These are phyloP conservation scores for Basipetospora chlamydospora DNA, from an alignment of 2,329 filamentous ascomycete species.

Conservation along the genomic window DNA sequence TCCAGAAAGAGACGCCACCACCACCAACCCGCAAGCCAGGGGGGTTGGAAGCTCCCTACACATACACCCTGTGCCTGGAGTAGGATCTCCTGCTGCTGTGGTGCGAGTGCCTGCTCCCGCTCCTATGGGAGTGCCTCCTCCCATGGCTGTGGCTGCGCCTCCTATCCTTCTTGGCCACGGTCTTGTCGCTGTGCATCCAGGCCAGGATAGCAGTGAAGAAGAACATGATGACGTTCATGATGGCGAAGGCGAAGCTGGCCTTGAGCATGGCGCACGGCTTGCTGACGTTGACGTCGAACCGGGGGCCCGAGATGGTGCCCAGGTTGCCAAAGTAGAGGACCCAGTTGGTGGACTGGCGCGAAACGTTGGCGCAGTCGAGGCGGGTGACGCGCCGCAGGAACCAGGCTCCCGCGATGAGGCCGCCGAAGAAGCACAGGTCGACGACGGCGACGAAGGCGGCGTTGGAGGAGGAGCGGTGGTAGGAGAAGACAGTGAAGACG, in stretches of 20 bases:
- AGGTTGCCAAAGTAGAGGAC: slow-evolving; percentile 48
- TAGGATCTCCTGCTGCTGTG: slow-evolving; percentile 13
- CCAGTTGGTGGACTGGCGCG: slow-evolving; percentile 30
- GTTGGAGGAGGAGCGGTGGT: slow-evolving; percentile 47
- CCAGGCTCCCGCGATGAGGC: slow-evolving; percentile 49
- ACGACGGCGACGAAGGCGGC: slow-evolving; percentile 45
- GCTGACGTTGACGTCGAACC: slow-evolving; percentile 40
- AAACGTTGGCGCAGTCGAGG: slow-evolving; percentile 54
- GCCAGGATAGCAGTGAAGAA: slow-evolving; percentile 63
- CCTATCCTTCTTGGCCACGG: slow-evolving; percentile 30
- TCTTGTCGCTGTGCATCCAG: slow-evolving; percentile 33
- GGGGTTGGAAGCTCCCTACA: slow-evolving; percentile 6
- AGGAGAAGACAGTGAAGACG: slow-evolving; percentile 50
- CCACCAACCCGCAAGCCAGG: background rate
- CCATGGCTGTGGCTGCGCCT: slow-evolving; percentile 23
- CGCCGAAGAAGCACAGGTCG: slow-evolving; percentile 47
- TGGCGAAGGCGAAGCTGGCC: slow-evolving; percentile 74
- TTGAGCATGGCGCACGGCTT: slow-evolving; percentile 89
- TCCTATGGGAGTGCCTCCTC: slow-evolving; percentile 22
- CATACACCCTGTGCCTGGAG: slow-evolving; percentile 10
- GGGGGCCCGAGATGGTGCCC: slow-evolving; percentile 35
- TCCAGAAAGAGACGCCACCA: background rate
- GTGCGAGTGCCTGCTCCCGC: slow-evolving; percentile 20
- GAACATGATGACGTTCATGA: slow-evolving; percentile 78
- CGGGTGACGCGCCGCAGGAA: slow-evolving; percentile 41